These are phyloP conservation scores for Hordeum marinum DNA, from an alignment of 176 grass and related monocot genomes.

Conservation along the genomic window DNA sequence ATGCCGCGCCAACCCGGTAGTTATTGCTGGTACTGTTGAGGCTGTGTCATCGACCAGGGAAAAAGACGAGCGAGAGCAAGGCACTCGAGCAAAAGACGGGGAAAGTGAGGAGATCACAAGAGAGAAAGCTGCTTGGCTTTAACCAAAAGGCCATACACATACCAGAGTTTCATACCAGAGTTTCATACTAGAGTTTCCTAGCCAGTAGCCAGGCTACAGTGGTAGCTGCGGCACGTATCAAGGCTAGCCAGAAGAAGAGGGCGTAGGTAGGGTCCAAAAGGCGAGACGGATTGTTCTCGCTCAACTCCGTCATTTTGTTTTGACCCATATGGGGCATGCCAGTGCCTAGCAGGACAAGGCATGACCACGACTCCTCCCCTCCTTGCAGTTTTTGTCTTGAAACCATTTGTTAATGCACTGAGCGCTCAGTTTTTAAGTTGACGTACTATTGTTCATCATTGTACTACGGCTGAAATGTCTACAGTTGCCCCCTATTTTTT, in stretches of 20 bases:
- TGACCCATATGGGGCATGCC: not conserved
- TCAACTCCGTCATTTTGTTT: not conserved
- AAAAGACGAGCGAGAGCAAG: not conserved
- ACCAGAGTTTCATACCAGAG: not conserved
- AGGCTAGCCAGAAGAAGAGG: not conserved
- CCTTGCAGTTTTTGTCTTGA: not conserved
- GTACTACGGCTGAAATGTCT: not conserved
- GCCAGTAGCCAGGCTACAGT: too few relatives aligned
- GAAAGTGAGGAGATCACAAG: constrained; percentile 11
- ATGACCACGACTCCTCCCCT: not conserved
- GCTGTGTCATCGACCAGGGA: not conserved
- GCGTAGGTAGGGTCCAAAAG: not conserved
- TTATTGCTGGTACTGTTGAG: not conserved
- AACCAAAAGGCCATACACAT: not conserved
- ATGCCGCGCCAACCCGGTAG: not conserved
- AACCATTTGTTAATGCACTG: not conserved
- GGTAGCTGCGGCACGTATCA: not conserved
- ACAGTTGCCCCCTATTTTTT: not conserved
- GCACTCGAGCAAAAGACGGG: not conserved
- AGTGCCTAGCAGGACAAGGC: not conserved
- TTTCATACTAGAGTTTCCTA: not conserved
- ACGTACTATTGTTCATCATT: not conserved
- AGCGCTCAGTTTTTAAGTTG: not conserved
- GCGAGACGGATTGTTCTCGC: constrained; percentile 19
- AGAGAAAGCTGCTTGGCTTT: constrained; percentile 21